phyloP scores from a whole-genome alignment of 768 basidiomycete genomes.

The Xerocomellus dryophilus region DNA sequence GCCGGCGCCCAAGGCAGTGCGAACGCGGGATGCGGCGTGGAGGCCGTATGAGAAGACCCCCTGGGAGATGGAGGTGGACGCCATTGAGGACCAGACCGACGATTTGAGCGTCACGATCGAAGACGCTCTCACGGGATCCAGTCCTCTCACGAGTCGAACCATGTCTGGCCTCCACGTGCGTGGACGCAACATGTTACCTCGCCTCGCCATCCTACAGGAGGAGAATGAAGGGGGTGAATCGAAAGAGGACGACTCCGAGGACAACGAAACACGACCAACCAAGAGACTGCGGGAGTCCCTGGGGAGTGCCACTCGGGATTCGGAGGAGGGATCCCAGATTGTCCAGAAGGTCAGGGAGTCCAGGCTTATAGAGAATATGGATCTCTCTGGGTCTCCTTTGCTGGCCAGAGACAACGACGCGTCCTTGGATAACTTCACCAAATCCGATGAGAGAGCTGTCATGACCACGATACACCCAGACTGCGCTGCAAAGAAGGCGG shows the following conservation, averaged over 20 bases:
- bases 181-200: slow-evolving; percentile 4
- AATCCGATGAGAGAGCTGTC: not conserved
- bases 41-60: slow-evolving; percentile 15
- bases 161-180: slow-evolving; percentile 5
- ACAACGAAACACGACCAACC: slow-evolving; percentile 13
- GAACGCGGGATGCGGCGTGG: slow-evolving; percentile 24
- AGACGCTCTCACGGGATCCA: slow-evolving; percentile 21
- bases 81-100: slow-evolving; percentile 1
- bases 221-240: slow-evolving; percentile 24
- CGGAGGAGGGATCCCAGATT: not conserved
- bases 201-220: slow-evolving; percentile 27
- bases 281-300: slow-evolving; percentile 22
- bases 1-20: slow-evolving; percentile 26
- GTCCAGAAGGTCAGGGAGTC: slow-evolving; percentile 11
- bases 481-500: not conserved
- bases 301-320: not conserved
- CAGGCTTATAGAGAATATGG: slow-evolving; percentile 26
- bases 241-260: slow-evolving; percentile 5
- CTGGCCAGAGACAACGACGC: slow-evolving; percentile 8
- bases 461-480: not conserved
- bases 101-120: slow-evolving; percentile 12
- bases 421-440: not conserved
- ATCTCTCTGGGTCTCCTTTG: slow-evolving; percentile 26
- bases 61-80: slow-evolving; percentile 28
- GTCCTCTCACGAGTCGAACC: slow-evolving; percentile 26